Conservation (phyloP, 1,284 basidiomycete genomes). For the Pseudozyma pruni region DNA sequence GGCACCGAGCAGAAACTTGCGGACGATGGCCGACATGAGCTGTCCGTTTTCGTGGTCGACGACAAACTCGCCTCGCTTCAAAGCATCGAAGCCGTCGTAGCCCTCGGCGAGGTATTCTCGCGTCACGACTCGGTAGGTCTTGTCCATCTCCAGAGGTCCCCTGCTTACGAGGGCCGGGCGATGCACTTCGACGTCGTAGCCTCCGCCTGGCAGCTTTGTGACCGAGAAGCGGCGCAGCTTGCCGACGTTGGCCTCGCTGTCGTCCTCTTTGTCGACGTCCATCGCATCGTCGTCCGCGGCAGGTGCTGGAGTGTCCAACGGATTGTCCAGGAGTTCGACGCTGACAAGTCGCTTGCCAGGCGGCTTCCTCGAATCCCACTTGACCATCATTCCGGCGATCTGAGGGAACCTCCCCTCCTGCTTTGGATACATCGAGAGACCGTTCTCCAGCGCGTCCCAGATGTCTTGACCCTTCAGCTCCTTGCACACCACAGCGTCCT, state of each 20-base stretch:
- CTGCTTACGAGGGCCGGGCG: conserved; percentile 34
- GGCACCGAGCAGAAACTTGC: conserved; percentile 82
- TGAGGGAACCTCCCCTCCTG: conserved; percentile 94
- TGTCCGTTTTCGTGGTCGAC: conserved; percentile 87
- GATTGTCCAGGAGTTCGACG: conserved; percentile 53
- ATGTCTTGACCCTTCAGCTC: conserved; percentile 83
- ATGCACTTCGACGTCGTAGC: conserved; percentile 46
- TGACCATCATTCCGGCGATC: conserved; percentile 83
- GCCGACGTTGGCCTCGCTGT: conserved; percentile 12
- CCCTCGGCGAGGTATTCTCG: conserved; percentile 77
- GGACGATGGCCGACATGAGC: conserved; percentile 81
- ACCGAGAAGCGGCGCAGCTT: conserved; percentile 31
- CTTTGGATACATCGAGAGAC: conserved; percentile 82
- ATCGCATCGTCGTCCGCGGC: conserved; percentile 13
- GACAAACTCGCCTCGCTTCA: conserved; percentile 77
- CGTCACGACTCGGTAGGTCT: conserved; percentile 78
- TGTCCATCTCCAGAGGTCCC: conserved; percentile 46
- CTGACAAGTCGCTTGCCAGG: conserved; percentile 53
- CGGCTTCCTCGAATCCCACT: conserved; percentile 81
- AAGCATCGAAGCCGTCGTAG: conserved; percentile 80
- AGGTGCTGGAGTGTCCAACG: conserved; percentile 21
- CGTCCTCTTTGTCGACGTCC: conserved; percentile 21
- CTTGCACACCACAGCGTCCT: conserved; percentile 81
- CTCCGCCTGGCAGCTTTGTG: conserved; percentile 28
- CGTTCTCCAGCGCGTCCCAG: conserved; percentile 83